These are phyloP conservation scores for Dothistroma pini DNA, from an alignment of 2,329 filamentous ascomycete species.

Conservation along the genomic window DNA sequence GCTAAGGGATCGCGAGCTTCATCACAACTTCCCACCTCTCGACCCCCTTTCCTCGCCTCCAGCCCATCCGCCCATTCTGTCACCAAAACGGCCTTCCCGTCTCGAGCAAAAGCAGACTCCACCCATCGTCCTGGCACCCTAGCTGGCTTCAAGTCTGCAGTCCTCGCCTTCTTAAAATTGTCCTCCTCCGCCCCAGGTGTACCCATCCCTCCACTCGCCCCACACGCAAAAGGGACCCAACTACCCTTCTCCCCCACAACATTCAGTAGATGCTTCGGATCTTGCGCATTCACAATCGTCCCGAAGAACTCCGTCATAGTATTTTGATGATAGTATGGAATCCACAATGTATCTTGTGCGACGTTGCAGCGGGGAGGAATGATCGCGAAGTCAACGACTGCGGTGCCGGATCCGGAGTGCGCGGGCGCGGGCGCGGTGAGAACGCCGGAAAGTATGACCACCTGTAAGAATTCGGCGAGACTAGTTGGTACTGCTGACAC, in stretches of 20 bases:
- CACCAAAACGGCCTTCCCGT: conserved; percentile 15
- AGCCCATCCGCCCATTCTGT: conserved; percentile 16
- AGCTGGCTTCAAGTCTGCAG: conserved; percentile 13
- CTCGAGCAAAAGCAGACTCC: conserved; percentile 16
- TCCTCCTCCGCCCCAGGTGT: conserved; percentile 17
- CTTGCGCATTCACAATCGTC: conserved; percentile 53
- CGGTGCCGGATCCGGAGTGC: conserved; percentile 47
- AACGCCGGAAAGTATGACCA: conserved; percentile 40
- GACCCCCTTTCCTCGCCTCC: conserved; percentile 8
- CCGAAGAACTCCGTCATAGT: conserved; percentile 62
- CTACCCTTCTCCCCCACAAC: conserved; percentile 1
- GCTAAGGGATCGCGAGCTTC: too few relatives aligned
- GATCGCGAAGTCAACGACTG: conserved; percentile 64
- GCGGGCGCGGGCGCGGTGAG: conserved; percentile 54
- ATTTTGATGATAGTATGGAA: conserved; percentile 68
- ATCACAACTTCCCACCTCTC: neutral
- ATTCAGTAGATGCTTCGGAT: conserved; percentile 44
- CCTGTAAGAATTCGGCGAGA: conserved; percentile 19
- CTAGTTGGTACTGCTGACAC: conserved; percentile 1
- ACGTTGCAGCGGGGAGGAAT: conserved; percentile 67
- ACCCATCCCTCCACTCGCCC: conserved; percentile 13
- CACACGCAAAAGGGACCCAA: conserved; percentile 16
- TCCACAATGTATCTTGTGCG: conserved; percentile 65
- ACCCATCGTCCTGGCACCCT: conserved; percentile 14
- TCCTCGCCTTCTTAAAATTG: conserved; percentile 12